phyloP scores from a whole-genome alignment of 768 basidiomycete genomes.

The Collybia sordida region DNA sequence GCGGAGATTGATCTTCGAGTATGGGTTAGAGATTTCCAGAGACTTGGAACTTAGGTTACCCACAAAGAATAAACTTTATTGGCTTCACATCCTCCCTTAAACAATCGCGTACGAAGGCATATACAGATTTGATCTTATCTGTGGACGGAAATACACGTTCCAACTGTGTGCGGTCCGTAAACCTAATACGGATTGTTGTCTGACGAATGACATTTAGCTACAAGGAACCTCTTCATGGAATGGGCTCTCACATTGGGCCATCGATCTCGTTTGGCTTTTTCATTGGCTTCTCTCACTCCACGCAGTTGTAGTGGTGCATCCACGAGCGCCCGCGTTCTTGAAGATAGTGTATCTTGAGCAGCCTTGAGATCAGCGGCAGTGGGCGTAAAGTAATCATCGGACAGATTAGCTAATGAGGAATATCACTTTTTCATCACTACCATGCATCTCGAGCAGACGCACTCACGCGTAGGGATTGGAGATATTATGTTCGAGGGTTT shows the following conservation, averaged over 20 bases:
- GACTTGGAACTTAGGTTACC: slow-evolving; percentile 21
- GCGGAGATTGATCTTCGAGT: slow-evolving; percentile 71
- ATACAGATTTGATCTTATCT: slow-evolving; percentile 78
- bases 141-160: slow-evolving; percentile 78
- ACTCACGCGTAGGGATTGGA: slow-evolving; percentile 32
- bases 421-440: background rate
- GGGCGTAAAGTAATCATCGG: slow-evolving; percentile 75
- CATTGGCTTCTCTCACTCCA: slow-evolving; percentile 58
- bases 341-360: slow-evolving; percentile 61
- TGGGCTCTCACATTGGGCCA: slow-evolving; percentile 65
- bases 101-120: slow-evolving; percentile 76
- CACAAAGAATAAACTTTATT: slow-evolving; percentile 84
- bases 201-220: slow-evolving; percentile 25
- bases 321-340: slow-evolving; percentile 58
- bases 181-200: slow-evolving; percentile 82
- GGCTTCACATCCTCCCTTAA: slow-evolving; percentile 75
- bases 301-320: slow-evolving; percentile 74
- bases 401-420: slow-evolving; percentile 42
- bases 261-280: slow-evolving; percentile 57
- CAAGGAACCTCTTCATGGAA: background rate
- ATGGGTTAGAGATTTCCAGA: background rate
- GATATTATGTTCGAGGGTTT: slow-evolving; percentile 36
- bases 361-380: slow-evolving; percentile 69
- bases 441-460: background rate
- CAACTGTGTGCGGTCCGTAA: slow-evolving; percentile 78